A percentile compares a stretch with the other conserved stretches of the same genome.
phyloP scores from a whole-genome alignment of 2,329 filamentous ascomycete species.

The Hortaea sp. region DNA sequence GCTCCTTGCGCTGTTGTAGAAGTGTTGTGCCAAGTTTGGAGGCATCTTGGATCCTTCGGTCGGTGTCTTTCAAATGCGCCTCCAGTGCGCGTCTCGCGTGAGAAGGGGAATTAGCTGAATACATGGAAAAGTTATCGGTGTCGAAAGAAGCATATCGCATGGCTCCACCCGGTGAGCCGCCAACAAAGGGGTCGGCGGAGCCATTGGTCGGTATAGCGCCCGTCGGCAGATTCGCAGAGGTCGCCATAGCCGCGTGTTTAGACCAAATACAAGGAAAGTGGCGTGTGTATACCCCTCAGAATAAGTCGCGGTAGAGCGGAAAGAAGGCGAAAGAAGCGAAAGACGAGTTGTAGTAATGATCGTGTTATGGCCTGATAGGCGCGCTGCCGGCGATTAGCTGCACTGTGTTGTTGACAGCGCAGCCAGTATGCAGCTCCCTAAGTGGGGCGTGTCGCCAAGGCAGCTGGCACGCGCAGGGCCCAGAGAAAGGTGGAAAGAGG shows the following conservation, averaged over 20 bases:
- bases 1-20: conserved; percentile 73
- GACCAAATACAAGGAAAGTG: neutral
- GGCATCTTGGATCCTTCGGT: conserved; percentile 81
- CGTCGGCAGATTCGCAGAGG: conserved; percentile 30
- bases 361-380: too few species aligned
- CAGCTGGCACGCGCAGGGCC: too few species aligned
- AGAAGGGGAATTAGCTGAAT: conserved; percentile 65
- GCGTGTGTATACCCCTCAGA: neutral
- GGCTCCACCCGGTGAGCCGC: conserved; percentile 26
- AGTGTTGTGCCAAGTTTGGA: conserved; percentile 81
- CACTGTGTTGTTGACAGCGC: too few species aligned
- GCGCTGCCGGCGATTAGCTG: too few species aligned
- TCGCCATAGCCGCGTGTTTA: conserved; percentile 26
- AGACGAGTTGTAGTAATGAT: neutral
- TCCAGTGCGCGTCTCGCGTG: conserved; percentile 84
- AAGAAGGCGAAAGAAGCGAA: neutral
- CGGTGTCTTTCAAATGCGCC: conserved; percentile 85
- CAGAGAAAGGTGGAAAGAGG: too few species aligned
- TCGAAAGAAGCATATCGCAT: conserved; percentile 80
- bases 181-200: conserved; percentile 36
- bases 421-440: too few species aligned
- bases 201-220: conserved; percentile 32
- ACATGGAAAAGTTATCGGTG: conserved; percentile 61
- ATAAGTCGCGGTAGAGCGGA: neutral
- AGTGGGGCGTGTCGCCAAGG: too few species aligned